Percentiles rank a stretch among this genome's conserved stretches.
Conservation (phyloP, 169 alveolate genomes). For the Plasmodium reichenowi region DNA sequence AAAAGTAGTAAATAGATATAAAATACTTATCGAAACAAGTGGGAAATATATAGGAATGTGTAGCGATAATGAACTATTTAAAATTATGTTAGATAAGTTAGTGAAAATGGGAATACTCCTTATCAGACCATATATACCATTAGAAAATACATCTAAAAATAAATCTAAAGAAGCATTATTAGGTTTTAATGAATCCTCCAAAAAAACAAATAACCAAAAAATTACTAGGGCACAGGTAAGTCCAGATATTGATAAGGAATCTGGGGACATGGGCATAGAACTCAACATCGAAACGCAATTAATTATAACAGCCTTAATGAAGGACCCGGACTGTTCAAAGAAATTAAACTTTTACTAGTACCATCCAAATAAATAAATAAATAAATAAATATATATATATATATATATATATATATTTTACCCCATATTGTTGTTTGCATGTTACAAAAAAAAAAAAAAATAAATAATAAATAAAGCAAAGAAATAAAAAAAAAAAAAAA, state of each 20-base stretch:
- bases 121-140: slow-evolving; percentile 82
- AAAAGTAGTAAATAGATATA: slow-evolving; percentile 77
- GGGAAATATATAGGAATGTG: slow-evolving; percentile 77
- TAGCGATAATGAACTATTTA: slow-evolving; percentile 76
- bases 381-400: background rate
- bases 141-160: slow-evolving; percentile 43
- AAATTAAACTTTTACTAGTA: slow-evolving; percentile 43
- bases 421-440: background rate
- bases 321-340: slow-evolving; percentile 57
- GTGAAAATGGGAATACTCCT: slow-evolving; percentile 79
- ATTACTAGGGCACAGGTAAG: slow-evolving; percentile 33
- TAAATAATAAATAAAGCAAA: background rate
- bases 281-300: slow-evolving; percentile 66
- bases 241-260: slow-evolving; percentile 65
- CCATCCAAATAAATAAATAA: too few relatives aligned
- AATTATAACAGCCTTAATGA: slow-evolving; percentile 69
- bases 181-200: slow-evolving; percentile 55
- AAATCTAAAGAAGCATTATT: slow-evolving; percentile 33
- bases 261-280: slow-evolving; percentile 74
- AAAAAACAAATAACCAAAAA: slow-evolving; percentile 13
- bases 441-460: background rate
- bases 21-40: slow-evolving; percentile 81
- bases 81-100: slow-evolving; percentile 76
- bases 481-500: background rate
- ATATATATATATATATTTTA: background rate